phyloP scores from a whole-genome alignment of 2,329 filamentous ascomycete genomes.

The Pezicula carpinea region DNA sequence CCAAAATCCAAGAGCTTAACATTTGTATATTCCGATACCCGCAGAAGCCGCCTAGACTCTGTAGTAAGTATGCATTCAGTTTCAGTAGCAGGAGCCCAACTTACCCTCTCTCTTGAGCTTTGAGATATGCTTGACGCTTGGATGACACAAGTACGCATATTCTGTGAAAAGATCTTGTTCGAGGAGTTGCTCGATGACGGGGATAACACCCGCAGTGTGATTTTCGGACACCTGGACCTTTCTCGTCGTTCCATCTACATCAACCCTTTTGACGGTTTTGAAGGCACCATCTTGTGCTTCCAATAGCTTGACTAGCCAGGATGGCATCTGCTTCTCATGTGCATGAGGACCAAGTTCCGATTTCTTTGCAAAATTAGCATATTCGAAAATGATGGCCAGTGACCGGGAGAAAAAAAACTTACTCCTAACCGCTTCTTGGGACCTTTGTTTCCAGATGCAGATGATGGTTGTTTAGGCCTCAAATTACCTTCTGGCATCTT shows the following conservation, averaged over 20 bases:
- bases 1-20: slow-evolving; percentile 73
- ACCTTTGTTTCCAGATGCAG: slow-evolving; percentile 3
- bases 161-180: slow-evolving; percentile 59
- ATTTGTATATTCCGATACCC: slow-evolving; percentile 96
- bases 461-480: not conserved
- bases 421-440: slow-evolving; percentile 28
- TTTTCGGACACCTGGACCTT: slow-evolving; percentile 41
- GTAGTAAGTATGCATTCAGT: not conserved
- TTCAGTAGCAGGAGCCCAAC: slow-evolving; percentile 1
- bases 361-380: slow-evolving; percentile 30
- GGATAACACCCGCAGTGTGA: slow-evolving; percentile 49
- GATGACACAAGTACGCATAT: slow-evolving; percentile 75
- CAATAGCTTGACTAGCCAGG: slow-evolving; percentile 60
- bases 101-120: slow-evolving; percentile 72
- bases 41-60: slow-evolving; percentile 70
- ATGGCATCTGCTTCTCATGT: slow-evolving; percentile 70
- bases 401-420: slow-evolving; percentile 11
- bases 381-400: not conserved
- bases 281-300: slow-evolving; percentile 50
- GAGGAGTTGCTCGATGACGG: slow-evolving; percentile 58
- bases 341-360: slow-evolving; percentile 67
- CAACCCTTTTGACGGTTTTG: slow-evolving; percentile 46
- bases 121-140: slow-evolving; percentile 71
- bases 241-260: slow-evolving; percentile 36
- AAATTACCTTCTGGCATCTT: slow-evolving; percentile 24